Base-by-base conservation (phyloP, 192 early-diverging fungal species). In the Coemansia sp. region DNA sequence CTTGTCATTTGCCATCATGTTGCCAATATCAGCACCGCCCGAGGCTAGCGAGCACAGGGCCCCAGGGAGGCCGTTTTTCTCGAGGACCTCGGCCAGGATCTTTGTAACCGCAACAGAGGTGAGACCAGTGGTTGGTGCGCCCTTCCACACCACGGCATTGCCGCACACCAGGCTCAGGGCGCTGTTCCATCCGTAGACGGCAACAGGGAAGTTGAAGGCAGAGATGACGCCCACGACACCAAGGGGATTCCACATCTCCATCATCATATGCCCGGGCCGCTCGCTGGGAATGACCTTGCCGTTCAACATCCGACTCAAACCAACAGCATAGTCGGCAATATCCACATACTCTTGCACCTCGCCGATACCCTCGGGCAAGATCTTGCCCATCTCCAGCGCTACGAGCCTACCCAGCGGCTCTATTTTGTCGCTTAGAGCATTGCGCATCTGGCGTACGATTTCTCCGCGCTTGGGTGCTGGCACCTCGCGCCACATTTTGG, bases 331-430 rank as follows among this genome's bases (percentile, higher is more conserved):
- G 67, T 98, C 95, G 26, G 90, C 87, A 57, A 98, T 89, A 74
- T 98, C 95, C 65, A 98, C 89, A 83, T 95, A 98, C 82, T 98
- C 95, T 69, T 98, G 95, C 34, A 98, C 88, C 68, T 98, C 95
- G 38, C 95, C 94, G 21, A 94, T 81, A 26, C 94, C 95, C 76
- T 98, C 95, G 13, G 93, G 86, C 59, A 90, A 62, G 63, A 98
- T 95, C 83, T 98, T 98, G 69, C 95, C 95, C 88, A 98, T 94
- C 80, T 97, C 95, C 43, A 96, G 76, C 11, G 93, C 81, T 9
- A 98, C 93, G 18, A 98, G 84, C 21, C 83, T 84, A n/a, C 93
- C 95, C 39, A 98, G 85, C 14, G 88, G 87, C 55, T 91, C 79
- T 58, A 89, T 87, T 62, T 93, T 87, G 13, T 77, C 83, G 53